Base-by-base conservation (phyloP, 345 rosid species). In the Microthlaspi erraticum region DNA sequence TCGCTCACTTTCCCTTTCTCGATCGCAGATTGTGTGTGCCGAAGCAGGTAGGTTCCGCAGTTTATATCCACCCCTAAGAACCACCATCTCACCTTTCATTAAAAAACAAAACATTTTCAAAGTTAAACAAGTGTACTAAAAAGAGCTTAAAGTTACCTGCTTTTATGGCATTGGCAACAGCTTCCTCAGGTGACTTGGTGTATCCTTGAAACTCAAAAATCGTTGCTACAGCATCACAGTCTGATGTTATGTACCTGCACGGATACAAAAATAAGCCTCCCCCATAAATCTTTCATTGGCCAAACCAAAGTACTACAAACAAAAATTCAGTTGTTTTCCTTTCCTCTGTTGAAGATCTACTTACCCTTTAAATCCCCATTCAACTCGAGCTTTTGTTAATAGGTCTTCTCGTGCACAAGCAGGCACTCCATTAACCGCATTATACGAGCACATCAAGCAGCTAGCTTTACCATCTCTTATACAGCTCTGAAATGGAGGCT, bases 161-260 rank as follows among this genome's bases (percentile, higher is more conserved):
- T 86, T 93, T 84, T 39, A 89, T 81, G 75, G 87, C 84, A 76
- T 76, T 84, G 11, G 94, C 94, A 54, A 83, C 96, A 48, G 97
- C 93, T 51, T 93, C 96, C 55, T 78, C 96, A 3, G 86, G 58
- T 32, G 80, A 73, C 64, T 80, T 87, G 0, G 92, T 66, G 64
- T 89, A 91, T 54, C 85, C 80, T 73, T 93, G 98, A 81, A 80
- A 89, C 31, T 81, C 91, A 48, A 58, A 80, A 64, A 93, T 84
- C 10, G 98, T 93, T 73, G 86, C 97, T 65, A 93, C 96, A 34
- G 97, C 96, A 83, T 93, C 94, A 85, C 98, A 93, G 69, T 93
- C 98, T 44, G 98, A 87, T 70, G 92, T 84, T 44, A 93, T 89
- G 71, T 93, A 93, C 73, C 97, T 93, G 81, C 46, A 67, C 10